Conservation (phyloP, 2,329 filamentous ascomycete genomes). For the Monilinia fructicola region DNA sequence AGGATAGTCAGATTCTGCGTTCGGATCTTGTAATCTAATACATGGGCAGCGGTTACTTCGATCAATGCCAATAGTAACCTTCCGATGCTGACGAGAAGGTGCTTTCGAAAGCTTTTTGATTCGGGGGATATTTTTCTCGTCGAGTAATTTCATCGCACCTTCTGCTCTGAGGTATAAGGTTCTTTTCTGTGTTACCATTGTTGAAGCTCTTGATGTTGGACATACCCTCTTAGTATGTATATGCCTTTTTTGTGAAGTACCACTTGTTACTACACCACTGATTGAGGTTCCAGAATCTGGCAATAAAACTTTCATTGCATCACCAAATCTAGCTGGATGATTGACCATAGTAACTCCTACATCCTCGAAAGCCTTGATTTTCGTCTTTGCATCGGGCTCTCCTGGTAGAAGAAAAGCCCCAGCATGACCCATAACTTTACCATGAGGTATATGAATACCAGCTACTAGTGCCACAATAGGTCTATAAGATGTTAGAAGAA, state of each 20-base stretch:
- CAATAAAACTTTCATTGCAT: conserved; percentile 63
- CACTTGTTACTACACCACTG: conserved; percentile 41
- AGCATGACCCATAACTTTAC: conserved; percentile 75
- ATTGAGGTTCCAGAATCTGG: conserved; percentile 43
- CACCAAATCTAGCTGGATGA: conserved; percentile 73
- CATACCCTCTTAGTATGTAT: conserved; percentile 49
- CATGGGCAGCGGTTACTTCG: conserved; percentile 61
- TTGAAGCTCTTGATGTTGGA: conserved; percentile 16
- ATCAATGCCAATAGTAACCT: conserved; percentile 62
- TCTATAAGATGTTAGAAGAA: conserved; percentile 42
- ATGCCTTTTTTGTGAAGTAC: conserved; percentile 49
- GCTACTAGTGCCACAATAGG: conserved; percentile 73
- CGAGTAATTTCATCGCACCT: conserved; percentile 56
- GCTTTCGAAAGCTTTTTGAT: conserved; percentile 31
- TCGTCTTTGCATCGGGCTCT: conserved; percentile 63
- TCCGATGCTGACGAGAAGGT: background rate
- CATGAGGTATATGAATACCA: conserved; percentile 61
- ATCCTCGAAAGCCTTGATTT: conserved; percentile 63
- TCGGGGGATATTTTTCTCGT: conserved; percentile 39
- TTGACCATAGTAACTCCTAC: conserved; percentile 70
- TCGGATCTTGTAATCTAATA: conserved; percentile 56
- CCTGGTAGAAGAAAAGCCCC: conserved; percentile 69
- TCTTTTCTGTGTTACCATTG: conserved; percentile 45
- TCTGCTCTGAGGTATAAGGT: conserved; percentile 55
- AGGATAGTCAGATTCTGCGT: conserved; percentile 41